Percentiles rank a stretch among this genome's conserved stretches.
These are phyloP conservation scores for Thielaviopsis ethacetica DNA, from an alignment of 2,329 filamentous ascomycete species.

Conservation along the genomic window DNA sequence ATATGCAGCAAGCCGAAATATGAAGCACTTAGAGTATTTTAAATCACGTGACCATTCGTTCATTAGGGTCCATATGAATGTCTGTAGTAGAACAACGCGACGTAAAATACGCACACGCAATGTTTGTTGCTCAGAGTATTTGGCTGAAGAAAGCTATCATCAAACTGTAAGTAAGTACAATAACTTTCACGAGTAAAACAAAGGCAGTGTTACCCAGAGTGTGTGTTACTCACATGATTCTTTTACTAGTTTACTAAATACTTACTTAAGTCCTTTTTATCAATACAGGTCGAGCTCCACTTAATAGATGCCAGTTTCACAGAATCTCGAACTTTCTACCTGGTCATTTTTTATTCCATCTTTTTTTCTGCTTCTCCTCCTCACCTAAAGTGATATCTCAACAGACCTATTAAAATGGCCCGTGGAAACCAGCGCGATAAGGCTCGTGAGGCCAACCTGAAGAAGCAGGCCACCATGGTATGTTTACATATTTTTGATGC, in stretches of 20 bases:
- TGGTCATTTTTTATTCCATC: neutral
- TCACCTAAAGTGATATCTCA: neutral
- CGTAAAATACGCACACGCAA: too few species aligned
- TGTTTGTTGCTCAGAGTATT: too few species aligned
- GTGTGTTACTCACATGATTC: too few species aligned
- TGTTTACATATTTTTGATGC: conserved; percentile 16
- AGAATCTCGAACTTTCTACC: neutral
- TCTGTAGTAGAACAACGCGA: too few species aligned
- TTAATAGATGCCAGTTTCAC: too few species aligned
- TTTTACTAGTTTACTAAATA: too few species aligned
- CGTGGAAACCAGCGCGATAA: conserved; percentile 94
- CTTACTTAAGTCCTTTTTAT: neutral
- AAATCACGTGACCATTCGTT: neutral
- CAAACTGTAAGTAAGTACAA: neutral
- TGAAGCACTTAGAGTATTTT: neutral
- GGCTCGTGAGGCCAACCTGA: conserved; percentile 73
- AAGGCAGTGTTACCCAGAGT: too few species aligned
- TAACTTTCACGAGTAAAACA: too few species aligned
- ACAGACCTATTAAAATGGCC: conserved; percentile 44
- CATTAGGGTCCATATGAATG: too few species aligned
- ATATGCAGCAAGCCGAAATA: neutral
- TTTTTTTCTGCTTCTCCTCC: neutral
- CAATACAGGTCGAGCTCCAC: neutral
- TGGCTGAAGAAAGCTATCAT: too few species aligned
- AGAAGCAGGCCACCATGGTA: conserved; percentile 49